These are phyloP conservation scores for Aeschynomene evenia DNA, from an alignment of 306 rosid genomes.

Conservation along the genomic window DNA sequence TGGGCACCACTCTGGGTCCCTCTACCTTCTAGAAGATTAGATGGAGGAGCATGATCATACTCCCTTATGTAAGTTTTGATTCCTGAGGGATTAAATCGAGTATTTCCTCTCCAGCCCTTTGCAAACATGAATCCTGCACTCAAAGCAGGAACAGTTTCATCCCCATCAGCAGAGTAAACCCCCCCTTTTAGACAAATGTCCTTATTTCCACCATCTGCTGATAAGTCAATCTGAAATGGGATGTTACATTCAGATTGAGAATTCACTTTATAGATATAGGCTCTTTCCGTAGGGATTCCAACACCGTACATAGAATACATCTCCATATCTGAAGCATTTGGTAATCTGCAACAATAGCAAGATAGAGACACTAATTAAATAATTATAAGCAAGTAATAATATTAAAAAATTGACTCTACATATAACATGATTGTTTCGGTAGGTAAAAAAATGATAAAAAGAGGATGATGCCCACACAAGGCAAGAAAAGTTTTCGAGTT, in stretches of 20 bases:
- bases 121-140: slow-evolving; percentile 86
- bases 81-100: slow-evolving; percentile 77
- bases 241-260: slow-evolving; percentile 63
- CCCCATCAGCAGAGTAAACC: slow-evolving; percentile 61
- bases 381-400: not conserved
- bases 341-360: slow-evolving; percentile 54
- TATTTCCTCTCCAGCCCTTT: slow-evolving; percentile 77
- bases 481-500: no score
- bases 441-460: no score
- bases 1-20: slow-evolving; percentile 86
- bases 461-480: no score
- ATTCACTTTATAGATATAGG: slow-evolving; percentile 66
- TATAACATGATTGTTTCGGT: no score
- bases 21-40: slow-evolving; percentile 78
- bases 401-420: no score
- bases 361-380: slow-evolving; percentile 31
- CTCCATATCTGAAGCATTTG: slow-evolving; percentile 80
- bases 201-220: slow-evolving; percentile 60
- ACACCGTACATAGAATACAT: slow-evolving; percentile 84
- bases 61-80: slow-evolving; percentile 63
- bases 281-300: slow-evolving; percentile 83
- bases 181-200: slow-evolving; percentile 65
- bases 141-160: slow-evolving; percentile 77
- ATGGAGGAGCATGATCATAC: slow-evolving; percentile 81
- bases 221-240: slow-evolving; percentile 77